Conservation (phyloP, 768 basidiomycete genomes). For the Kondoa malvinella region DNA sequence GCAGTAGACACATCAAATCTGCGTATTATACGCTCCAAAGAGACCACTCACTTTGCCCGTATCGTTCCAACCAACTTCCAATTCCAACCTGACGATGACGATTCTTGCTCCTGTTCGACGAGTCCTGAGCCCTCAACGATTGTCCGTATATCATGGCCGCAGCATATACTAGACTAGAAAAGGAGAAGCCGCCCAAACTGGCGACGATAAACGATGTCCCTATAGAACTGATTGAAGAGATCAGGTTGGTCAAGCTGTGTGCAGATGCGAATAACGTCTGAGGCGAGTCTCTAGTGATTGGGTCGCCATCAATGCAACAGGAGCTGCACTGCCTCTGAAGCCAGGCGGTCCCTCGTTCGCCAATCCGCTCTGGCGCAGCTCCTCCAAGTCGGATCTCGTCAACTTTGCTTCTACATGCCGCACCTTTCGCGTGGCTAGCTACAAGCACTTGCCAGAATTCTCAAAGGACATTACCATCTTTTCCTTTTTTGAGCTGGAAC, state of each 20-base stretch:
- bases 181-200: not conserved
- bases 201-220: not conserved
- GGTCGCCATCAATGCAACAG: not conserved
- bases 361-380: not conserved
- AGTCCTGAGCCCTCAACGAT: not conserved
- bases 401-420: not conserved
- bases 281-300: not conserved
- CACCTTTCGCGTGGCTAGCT: not conserved
- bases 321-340: not conserved
- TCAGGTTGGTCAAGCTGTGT: not conserved
- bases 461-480: not conserved
- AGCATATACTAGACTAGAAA: not conserved
- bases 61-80: not conserved
- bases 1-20: not conserved
- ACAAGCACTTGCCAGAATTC: not conserved
- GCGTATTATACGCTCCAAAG: not conserved
- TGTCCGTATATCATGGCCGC: not conserved
- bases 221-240: not conserved
- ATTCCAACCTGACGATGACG: not conserved
- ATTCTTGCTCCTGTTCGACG: not conserved
- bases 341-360: not conserved
- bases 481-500: not conserved
- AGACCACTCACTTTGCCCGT: not conserved
- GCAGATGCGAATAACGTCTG: not conserved
- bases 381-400: not conserved